phyloP scores from a whole-genome alignment of 2,329 filamentous ascomycete genomes.

The Colletotrichum lindemuthianum region DNA sequence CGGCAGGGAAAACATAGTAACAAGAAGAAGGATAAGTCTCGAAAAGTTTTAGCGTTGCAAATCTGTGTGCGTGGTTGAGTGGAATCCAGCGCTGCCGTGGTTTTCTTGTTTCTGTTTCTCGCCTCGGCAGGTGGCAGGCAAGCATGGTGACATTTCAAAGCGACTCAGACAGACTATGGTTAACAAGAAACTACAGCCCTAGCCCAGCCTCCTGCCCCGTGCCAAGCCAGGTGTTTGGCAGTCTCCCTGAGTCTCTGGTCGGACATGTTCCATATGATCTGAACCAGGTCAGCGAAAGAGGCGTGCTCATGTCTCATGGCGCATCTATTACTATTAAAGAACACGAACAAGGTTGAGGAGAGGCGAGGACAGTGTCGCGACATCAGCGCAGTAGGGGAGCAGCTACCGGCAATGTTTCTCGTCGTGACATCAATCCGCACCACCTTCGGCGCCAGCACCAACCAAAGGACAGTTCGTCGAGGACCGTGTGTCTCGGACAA shows the following conservation, averaged over 20 bases:
- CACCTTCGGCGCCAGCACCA: constrained; percentile 9
- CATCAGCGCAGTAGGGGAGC: neutral
- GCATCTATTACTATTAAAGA: neutral
- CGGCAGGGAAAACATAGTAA: neutral
- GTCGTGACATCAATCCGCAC: constrained; percentile 14
- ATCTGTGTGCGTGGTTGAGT: constrained; percentile 21
- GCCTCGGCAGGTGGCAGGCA: neutral
- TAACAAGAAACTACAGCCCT: too few relatives aligned
- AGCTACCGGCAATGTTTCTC: neutral
- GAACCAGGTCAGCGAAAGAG: constrained; percentile 13
- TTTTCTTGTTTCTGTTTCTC: constrained; percentile 32
- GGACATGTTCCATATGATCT: constrained; percentile 16
- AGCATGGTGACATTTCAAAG: too few relatives aligned
- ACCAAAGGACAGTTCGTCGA: constrained; percentile 8
- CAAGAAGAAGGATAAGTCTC: neutral
- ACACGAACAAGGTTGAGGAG: neutral
- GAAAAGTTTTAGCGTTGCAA: constrained; percentile 1
- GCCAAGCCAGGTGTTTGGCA: neutral
- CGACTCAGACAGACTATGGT: too few relatives aligned
- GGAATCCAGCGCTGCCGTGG: constrained; percentile 21
- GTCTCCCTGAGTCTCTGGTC: neutral
- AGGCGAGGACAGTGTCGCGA: neutral
- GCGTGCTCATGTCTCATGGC: neutral
- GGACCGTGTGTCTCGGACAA: constrained; percentile 12
- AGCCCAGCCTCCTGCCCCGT: neutral